These are phyloP conservation scores for Chytriomyces confervae DNA, from an alignment of 192 early-diverging fungal species.

Conservation along the genomic window DNA sequence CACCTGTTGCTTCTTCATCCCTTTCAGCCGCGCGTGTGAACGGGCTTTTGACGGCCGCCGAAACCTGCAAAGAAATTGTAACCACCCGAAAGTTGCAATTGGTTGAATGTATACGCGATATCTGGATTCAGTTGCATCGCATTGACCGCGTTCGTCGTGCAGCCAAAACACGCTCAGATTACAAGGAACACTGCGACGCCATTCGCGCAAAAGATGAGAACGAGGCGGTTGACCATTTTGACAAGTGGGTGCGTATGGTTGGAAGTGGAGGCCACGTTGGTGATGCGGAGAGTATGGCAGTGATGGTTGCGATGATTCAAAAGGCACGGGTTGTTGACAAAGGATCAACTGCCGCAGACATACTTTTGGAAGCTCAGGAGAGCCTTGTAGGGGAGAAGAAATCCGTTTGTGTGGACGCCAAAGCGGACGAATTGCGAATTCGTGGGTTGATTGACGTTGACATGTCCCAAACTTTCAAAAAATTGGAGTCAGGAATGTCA, in stretches of 20 bases:
- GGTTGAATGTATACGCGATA: constrained; percentile 37
- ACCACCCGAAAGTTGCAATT: constrained; percentile 40
- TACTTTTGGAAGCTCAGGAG: constrained; percentile 1
- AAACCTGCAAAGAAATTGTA: constrained; percentile 50
- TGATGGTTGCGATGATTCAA: constrained; percentile 36
- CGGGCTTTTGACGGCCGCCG: constrained; percentile 28
- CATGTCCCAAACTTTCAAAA: constrained; percentile 12
- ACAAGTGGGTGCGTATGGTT: constrained; percentile 40
- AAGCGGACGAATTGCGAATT: constrained; percentile 14
- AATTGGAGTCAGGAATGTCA: background rate
- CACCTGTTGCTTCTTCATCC: background rate
- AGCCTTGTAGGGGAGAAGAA: constrained; percentile 21
- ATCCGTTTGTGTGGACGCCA: constrained; percentile 8
- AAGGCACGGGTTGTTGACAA: constrained; percentile 26
- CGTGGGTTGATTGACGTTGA: constrained; percentile 14
- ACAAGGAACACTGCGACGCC: constrained; percentile 28
- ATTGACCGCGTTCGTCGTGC: constrained; percentile 24
- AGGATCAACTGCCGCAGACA: background rate
- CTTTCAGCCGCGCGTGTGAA: background rate
- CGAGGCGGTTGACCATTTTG: constrained; percentile 35
- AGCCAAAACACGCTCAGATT: constrained; percentile 27
- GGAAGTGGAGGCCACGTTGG: constrained; percentile 40
- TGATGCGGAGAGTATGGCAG: constrained; percentile 42
- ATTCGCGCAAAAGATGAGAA: constrained; percentile 4
- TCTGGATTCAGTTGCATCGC: constrained; percentile 28